Conservation (phyloP, 257 asterid genomes). For the Handroanthus guayacan region DNA sequence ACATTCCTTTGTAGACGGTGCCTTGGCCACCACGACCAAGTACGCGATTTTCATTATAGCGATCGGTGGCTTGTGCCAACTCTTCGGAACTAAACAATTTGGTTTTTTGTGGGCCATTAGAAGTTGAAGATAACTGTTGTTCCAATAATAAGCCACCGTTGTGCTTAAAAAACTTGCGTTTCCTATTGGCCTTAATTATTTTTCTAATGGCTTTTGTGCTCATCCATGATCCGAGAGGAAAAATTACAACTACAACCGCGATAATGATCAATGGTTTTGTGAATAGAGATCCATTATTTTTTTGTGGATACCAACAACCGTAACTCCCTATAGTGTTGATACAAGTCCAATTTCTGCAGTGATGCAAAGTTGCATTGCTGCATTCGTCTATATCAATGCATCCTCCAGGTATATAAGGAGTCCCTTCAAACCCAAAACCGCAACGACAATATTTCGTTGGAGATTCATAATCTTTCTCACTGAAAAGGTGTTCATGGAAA, state of each 20-base stretch:
- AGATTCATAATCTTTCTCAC: not conserved
- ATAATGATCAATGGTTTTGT: not conserved
- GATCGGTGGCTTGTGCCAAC: conserved; percentile 40
- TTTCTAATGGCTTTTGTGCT: not conserved
- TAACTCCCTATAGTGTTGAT: conserved; percentile 10
- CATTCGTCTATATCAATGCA: conserved; percentile 41
- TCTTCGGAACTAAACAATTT: conserved; percentile 34
- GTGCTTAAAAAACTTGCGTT: conserved; percentile 30
- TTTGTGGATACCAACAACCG: not conserved
- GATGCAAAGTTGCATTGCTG: not conserved
- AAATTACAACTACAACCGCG: conserved; percentile 25
- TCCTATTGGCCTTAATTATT: conserved; percentile 29
- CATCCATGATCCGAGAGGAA: conserved; percentile 27
- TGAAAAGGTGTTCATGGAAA: not conserved
- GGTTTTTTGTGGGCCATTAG: conserved; percentile 33
- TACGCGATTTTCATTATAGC: conserved; percentile 39
- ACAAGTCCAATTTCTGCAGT: conserved; percentile 3
- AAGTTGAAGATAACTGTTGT: conserved; percentile 36
- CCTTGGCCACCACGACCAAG: conserved; percentile 45
- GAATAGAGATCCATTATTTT: not conserved
- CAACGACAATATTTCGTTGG: conserved; percentile 23
- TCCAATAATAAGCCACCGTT: conserved; percentile 51
- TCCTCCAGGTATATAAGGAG: conserved; percentile 33
- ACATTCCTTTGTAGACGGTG: conserved; percentile 39
- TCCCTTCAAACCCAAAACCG: conserved; percentile 22